Conservation (phyloP, 2,329 filamentous ascomycete species). For the Coniochaeta hoffmannii region DNA sequence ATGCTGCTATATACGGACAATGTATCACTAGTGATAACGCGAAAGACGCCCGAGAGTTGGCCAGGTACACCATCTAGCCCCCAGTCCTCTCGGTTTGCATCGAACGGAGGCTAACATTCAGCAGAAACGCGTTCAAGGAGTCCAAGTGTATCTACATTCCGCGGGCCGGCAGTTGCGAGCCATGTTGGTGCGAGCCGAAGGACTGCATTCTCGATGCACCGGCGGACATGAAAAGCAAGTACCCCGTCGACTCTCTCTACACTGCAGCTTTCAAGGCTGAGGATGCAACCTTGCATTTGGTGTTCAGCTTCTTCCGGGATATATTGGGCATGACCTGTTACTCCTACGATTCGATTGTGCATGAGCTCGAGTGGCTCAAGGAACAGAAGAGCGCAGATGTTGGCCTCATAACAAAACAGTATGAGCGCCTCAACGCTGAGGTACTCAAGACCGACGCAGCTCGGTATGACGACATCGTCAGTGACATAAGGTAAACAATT, state of each 20-base stretch:
- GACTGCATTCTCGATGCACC: background rate
- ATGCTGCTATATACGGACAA: background rate
- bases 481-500: no score
- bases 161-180: background rate
- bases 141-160: background rate
- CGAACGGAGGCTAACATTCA: background rate
- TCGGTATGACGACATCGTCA: no score
- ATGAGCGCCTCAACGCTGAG: background rate
- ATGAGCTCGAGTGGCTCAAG: background rate
- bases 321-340: background rate
- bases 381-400: background rate
- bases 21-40: background rate
- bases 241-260: background rate
- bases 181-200: background rate
- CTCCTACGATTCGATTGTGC: background rate
- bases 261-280: background rate
- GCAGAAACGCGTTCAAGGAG: background rate
- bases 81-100: no score
- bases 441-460: background rate
- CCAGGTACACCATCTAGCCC: background rate
- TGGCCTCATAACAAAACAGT: background rate
- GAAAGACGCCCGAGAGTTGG: background rate
- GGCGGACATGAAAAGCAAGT: background rate
- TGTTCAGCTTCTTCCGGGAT: background rate
- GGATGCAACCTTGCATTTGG: background rate